Percentiles rank a stretch among this genome's conserved stretches.
phyloP scores from a whole-genome alignment of 2,329 filamentous ascomycete genomes.

The Graphiopsis chlorocephala region DNA sequence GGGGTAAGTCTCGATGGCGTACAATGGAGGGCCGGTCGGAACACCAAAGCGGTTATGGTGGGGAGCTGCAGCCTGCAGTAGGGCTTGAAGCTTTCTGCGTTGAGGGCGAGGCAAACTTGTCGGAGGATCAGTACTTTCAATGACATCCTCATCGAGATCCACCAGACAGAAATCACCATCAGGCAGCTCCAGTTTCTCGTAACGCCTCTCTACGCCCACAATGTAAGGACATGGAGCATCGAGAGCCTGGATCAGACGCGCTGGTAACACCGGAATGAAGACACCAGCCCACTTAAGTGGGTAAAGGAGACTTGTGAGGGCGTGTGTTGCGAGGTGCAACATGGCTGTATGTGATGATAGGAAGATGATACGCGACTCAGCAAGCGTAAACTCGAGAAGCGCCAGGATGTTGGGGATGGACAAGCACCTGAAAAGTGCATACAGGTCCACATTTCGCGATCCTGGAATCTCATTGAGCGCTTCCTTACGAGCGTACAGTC shows the following conservation, averaged over 20 bases:
- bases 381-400: conserved; percentile 87
- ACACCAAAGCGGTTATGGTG: conserved; percentile 87
- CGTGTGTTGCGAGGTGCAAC: conserved; percentile 88
- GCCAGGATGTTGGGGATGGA: conserved; percentile 90
- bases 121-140: conserved; percentile 80
- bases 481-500: conserved; percentile 89
- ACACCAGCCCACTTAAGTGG: conserved; percentile 91
- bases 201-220: conserved; percentile 89
- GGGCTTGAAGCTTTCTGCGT: conserved; percentile 80
- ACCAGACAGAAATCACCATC: conserved; percentile 95
- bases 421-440: conserved; percentile 84
- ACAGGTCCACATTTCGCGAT: conserved; percentile 86
- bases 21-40: conserved; percentile 81
- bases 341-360: conserved; percentile 94
- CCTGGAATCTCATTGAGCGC: conserved; percentile 90
- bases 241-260: conserved; percentile 80
- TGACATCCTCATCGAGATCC: conserved; percentile 85
- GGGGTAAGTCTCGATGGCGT: conserved; percentile 89
- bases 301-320: conserved; percentile 81
- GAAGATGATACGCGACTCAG: conserved; percentile 93
- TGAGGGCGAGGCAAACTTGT: conserved; percentile 80
- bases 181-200: conserved; percentile 80
- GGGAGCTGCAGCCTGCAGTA: conserved; percentile 86
- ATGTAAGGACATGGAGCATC: conserved; percentile 97
- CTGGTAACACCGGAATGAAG: conserved; percentile 87